These are phyloP conservation scores for Phoenix roebelenii DNA, from an alignment of 176 grass and related monocot species.

Conservation along the genomic window DNA sequence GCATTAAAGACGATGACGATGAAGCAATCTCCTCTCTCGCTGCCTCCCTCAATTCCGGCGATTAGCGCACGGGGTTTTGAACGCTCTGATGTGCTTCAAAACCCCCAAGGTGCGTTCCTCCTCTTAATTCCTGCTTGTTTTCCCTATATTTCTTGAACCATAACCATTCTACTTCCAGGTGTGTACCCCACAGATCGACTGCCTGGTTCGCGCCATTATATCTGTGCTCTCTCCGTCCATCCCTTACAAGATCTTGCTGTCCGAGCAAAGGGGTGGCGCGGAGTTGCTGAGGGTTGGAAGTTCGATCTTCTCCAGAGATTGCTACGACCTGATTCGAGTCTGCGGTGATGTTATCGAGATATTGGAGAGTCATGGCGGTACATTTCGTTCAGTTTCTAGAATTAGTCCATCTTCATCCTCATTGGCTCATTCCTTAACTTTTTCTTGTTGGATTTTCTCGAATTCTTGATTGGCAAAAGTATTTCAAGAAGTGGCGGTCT, in stretches of 20 bases:
- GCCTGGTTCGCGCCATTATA: slow-evolving; percentile 39
- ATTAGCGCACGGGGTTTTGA: slow-evolving; percentile 23
- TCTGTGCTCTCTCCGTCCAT: slow-evolving; percentile 44
- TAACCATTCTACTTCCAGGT: slow-evolving; percentile 27
- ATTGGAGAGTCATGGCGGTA: slow-evolving; percentile 41
- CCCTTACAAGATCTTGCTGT: slow-evolving; percentile 29
- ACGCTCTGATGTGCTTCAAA: slow-evolving; percentile 77
- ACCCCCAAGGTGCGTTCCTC: slow-evolving; percentile 21
- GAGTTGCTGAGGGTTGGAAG: slow-evolving; percentile 38
- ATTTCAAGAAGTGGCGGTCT: too few relatives aligned
- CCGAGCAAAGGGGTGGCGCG: slow-evolving; percentile 5
- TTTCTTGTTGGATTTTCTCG: too few relatives aligned
- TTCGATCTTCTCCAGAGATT: slow-evolving; percentile 35
- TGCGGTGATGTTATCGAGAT: slow-evolving; percentile 31
- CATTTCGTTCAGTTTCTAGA: background rate
- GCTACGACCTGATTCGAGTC: slow-evolving; percentile 37
- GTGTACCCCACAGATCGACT: slow-evolving; percentile 32
- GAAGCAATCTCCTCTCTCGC: slow-evolving; percentile 41
- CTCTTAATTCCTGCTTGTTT: background rate
- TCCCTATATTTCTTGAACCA: background rate
- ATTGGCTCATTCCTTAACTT: background rate
- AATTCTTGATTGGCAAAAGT: too few relatives aligned
- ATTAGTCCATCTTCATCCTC: background rate
- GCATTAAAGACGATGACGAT: too few relatives aligned
- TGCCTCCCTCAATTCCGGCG: slow-evolving; percentile 24